phyloP scores from a whole-genome alignment of 2,329 filamentous ascomycete species.

The Ophiostoma sp. region DNA sequence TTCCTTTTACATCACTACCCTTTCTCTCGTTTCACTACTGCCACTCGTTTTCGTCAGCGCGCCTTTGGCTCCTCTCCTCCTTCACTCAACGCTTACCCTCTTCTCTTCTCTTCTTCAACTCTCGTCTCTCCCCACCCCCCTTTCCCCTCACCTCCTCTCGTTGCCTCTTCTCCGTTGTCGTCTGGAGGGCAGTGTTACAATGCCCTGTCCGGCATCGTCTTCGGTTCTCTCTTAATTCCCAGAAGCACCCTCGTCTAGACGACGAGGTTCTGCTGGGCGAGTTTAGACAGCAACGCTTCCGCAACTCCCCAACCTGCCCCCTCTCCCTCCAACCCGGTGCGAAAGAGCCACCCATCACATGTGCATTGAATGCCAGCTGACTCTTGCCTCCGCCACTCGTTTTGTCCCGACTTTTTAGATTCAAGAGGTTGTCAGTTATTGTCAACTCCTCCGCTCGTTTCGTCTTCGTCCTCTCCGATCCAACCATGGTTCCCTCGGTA shows the following conservation, averaged over 20 bases:
- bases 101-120: neutral
- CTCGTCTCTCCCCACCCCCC: neutral
- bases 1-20: constrained; percentile 9
- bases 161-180: neutral
- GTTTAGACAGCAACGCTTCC: constrained; percentile 20
- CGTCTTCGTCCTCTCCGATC: constrained; percentile 22
- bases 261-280: constrained; percentile 20
- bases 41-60: constrained; percentile 2
- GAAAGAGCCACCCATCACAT: constrained; percentile 7
- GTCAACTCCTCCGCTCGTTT: constrained; percentile 18
- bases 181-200: constrained; percentile 21
- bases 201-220: constrained; percentile 22
- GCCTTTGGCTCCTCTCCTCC: neutral
- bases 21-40: constrained; percentile 12
- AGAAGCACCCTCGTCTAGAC: constrained; percentile 20
- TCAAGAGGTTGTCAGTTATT: constrained; percentile 4
- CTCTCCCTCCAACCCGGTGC: neutral
- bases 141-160: neutral
- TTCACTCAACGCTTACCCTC: neutral
- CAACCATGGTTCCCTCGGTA: constrained; percentile 23
- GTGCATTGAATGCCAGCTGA: constrained; percentile 8
- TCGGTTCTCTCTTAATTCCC: constrained; percentile 21
- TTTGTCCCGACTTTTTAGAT: constrained; percentile 1
- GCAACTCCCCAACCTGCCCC: constrained; percentile 4
- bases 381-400: constrained; percentile 11